A percentile compares a stretch with the other conserved stretches of the same genome.
phyloP scores from a whole-genome alignment of 2,329 filamentous ascomycete genomes.

The Penicillium sp. region DNA sequence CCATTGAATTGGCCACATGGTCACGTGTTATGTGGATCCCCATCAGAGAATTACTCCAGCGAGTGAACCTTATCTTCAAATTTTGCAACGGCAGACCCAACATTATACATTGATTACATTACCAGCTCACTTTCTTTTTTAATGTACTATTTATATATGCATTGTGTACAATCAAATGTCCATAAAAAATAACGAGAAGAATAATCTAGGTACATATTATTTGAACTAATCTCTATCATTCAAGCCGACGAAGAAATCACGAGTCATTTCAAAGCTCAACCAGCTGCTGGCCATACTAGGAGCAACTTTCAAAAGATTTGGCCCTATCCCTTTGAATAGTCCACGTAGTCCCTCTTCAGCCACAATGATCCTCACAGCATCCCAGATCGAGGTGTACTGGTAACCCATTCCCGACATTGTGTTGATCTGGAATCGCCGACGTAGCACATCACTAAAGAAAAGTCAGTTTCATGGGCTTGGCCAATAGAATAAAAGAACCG shows the following conservation, averaged over 20 bases:
- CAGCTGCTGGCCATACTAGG: constrained; percentile 98
- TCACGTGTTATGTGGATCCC: not conserved
- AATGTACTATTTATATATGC: not conserved
- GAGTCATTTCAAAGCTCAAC: constrained; percentile 92
- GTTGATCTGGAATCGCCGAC: constrained; percentile 95
- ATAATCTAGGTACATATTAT: constrained; percentile 12
- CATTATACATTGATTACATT: not conserved
- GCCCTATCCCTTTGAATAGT: constrained; percentile 92
- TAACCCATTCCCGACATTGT: constrained; percentile 99
- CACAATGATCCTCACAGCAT: constrained; percentile 79
- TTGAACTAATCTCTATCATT: constrained; percentile 27
- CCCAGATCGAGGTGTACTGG: constrained; percentile 81
- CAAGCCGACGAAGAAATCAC: constrained; percentile 75
- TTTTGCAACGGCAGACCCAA: not conserved
- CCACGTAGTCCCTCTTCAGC: constrained; percentile 78
- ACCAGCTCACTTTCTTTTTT: too few relatives aligned
- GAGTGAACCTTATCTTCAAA: not conserved
- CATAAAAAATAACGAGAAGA: not conserved
- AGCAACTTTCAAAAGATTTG: constrained; percentile 93
- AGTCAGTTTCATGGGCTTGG: constrained; percentile 7
- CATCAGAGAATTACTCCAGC: not conserved
- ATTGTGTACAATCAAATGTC: not conserved
- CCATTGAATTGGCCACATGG: not conserved
- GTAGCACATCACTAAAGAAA: constrained; percentile 72
- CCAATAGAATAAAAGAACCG: constrained; percentile 38